Percentiles rank a stretch among this genome's conserved stretches.
Conservation (phyloP, 1,284 basidiomycete species). For the Naganishia liquefaciens region DNA sequence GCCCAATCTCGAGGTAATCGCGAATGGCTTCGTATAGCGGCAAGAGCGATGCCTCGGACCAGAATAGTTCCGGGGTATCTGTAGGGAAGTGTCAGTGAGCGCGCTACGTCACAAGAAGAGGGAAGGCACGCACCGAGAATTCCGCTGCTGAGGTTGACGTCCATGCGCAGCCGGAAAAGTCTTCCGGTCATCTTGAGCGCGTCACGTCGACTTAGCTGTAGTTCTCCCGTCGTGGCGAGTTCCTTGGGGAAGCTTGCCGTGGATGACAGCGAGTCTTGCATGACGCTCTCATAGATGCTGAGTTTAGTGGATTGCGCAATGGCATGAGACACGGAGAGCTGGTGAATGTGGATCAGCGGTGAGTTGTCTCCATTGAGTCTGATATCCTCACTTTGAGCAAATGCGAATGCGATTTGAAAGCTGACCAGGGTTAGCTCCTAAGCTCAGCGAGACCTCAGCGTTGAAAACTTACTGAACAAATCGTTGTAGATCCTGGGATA, state of each 20-base stretch:
- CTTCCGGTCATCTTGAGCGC: conserved; percentile 84
- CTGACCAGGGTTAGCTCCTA: conserved; percentile 52
- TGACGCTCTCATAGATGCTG: conserved; percentile 80
- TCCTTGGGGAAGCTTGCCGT: conserved; percentile 82
- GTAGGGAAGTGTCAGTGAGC: background rate
- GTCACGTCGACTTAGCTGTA: conserved; percentile 75
- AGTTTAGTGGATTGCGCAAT: conserved; percentile 92
- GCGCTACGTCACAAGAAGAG: background rate
- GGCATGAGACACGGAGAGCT: conserved; percentile 87
- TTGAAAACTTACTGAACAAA: conserved; percentile 54
- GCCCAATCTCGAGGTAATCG: conserved; percentile 91
- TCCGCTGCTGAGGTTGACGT: conserved; percentile 88
- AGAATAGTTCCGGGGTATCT: conserved; percentile 92
- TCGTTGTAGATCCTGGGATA: conserved; percentile 76
- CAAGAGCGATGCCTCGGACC: conserved; percentile 87
- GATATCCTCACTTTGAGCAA: conserved; percentile 60
- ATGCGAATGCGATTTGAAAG: conserved; percentile 84
- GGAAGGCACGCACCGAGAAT: conserved; percentile 68
- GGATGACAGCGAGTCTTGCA: conserved; percentile 75
- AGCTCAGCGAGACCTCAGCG: conserved; percentile 40
- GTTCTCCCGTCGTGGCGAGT: conserved; percentile 74
- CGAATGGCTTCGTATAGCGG: conserved; percentile 89
- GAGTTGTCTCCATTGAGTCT: too few relatives aligned
- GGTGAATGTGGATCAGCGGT: conserved; percentile 30
- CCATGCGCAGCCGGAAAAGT: conserved; percentile 83